Conservation (phyloP, 78 protist genomes). For the Acrasis kona region DNA sequence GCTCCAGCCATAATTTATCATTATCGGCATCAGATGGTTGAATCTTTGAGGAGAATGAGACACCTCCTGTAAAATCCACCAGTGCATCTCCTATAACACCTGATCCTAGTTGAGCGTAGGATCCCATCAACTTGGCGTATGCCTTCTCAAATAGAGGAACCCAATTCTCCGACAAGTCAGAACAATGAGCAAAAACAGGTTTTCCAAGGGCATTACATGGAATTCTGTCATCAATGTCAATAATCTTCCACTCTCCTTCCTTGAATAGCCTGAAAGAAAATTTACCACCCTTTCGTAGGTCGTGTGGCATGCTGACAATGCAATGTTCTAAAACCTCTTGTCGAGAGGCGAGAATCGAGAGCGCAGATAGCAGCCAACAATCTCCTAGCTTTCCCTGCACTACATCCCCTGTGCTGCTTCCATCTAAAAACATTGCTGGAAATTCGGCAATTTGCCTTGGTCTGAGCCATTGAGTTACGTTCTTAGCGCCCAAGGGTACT, state of each 20-base stretch:
- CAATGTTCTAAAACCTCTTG: not conserved
- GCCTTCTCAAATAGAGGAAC: slow-evolving; percentile 51
- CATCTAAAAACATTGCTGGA: not conserved
- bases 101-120: slow-evolving; percentile 15
- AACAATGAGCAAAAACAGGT: not conserved
- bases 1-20: not conserved
- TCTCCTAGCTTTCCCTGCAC: not conserved
- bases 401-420: not conserved
- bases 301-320: too few relatives aligned
- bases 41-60: not conserved
- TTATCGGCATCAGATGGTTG: not conserved
- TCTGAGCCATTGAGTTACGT: not conserved
- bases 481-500: too few relatives aligned
- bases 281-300: not conserved
- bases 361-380: not conserved
- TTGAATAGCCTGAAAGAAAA: not conserved
- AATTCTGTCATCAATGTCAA: not conserved
- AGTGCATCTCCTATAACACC: slow-evolving; percentile 19
- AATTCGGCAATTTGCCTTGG: not conserved
- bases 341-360: not conserved
- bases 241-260: not conserved
- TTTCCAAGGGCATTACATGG: not conserved
- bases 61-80: slow-evolving; percentile 26
- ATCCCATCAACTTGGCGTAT: slow-evolving; percentile 49
- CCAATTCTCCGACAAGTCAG: slow-evolving; percentile 28